A percentile compares a stretch with the other conserved stretches of the same genome.
Conservation (phyloP, 129 eudicot species). For the Smallanthus sonchifolius region DNA sequence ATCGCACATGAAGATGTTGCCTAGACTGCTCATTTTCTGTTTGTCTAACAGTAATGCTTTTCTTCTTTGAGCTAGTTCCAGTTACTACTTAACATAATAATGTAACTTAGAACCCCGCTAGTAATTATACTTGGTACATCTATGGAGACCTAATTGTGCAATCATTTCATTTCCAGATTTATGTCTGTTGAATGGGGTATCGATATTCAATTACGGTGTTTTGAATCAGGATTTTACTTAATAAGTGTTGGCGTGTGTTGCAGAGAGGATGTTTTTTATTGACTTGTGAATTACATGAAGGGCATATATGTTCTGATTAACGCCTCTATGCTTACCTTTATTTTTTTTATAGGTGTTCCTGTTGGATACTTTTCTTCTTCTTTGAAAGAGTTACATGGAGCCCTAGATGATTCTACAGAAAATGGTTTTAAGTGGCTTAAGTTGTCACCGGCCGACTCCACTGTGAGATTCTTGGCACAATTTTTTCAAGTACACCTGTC, state of each 20-base stretch:
- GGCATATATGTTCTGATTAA: background rate
- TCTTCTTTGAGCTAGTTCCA: background rate
- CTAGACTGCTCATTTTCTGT: background rate
- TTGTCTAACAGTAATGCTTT: background rate
- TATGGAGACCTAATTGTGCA: background rate
- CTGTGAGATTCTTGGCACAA: slow-evolving; percentile 36
- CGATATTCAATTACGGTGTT: background rate
- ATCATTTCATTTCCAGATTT: background rate
- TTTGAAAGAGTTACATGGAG: slow-evolving; percentile 42
- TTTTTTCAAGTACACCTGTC: background rate
- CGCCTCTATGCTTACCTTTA: background rate
- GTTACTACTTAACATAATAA: background rate
- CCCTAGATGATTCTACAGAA: slow-evolving; percentile 30
- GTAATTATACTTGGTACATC: background rate
- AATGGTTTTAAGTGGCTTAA: slow-evolving; percentile 56
- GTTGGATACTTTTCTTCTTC: slow-evolving; percentile 75
- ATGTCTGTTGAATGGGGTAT: background rate
- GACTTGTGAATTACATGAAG: background rate
- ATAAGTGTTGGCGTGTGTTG: slow-evolving; percentile 8
- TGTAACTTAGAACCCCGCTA: background rate
- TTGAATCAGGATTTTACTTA: slow-evolving; percentile 7
- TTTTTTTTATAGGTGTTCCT: slow-evolving; percentile 50
- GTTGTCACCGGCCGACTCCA: slow-evolving; percentile 55
- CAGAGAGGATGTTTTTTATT: background rate
- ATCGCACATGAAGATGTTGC: background rate